phyloP scores from a whole-genome alignment of 164 flowering plant species.

The Vitis amurensis region DNA sequence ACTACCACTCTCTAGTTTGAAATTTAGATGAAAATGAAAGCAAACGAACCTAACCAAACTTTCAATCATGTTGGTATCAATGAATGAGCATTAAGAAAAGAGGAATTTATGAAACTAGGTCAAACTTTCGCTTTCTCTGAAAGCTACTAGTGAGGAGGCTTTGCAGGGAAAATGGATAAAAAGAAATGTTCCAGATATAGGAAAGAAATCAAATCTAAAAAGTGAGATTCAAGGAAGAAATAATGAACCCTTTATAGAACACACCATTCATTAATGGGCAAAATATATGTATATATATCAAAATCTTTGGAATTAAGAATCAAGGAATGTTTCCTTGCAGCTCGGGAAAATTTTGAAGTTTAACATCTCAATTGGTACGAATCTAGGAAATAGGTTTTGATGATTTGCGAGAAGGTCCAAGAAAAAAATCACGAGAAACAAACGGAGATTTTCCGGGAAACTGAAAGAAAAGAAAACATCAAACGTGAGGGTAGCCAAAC shows the following conservation, averaged over 20 bases:
- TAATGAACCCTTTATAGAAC: conserved; percentile 4
- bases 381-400: no score
- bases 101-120: conserved; percentile 24
- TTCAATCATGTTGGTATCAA: not conserved
- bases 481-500: no score
- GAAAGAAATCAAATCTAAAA: conserved; percentile 46
- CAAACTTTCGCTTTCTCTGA: conserved; percentile 59
- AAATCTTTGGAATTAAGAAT: not conserved
- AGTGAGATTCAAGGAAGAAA: conserved; percentile 24
- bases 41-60: not conserved
- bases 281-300: not conserved
- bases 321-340: no score
- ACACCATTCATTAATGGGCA: not conserved
- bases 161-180: conserved; percentile 35
- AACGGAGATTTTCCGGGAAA: no score
- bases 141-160: conserved; percentile 45
- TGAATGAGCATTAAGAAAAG: not conserved
- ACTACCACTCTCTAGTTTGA: not conserved
- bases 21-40: conserved; percentile 2
- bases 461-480: no score
- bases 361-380: no score
- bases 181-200: conserved; percentile 38
- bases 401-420: no score
- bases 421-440: no score
- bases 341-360: no score